Evolutionary conservation across 177 flowering plant species (phyloP).

Genomic region (Vitis hybrid): DNA sequence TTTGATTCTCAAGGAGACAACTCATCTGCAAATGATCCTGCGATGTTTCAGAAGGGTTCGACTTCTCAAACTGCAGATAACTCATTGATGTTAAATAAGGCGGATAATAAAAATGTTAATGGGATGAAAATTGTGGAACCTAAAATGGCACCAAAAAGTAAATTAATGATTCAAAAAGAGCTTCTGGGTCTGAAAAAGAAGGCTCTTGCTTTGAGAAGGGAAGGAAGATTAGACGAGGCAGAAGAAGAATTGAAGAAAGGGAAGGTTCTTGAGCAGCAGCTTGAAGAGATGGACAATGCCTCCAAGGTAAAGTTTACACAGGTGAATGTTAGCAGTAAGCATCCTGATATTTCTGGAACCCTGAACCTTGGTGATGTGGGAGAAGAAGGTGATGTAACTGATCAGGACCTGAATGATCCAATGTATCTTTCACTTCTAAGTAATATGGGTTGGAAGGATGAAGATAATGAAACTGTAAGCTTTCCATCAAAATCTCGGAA

Average conservation of each 20-base stretch:
- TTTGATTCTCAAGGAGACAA: slow-evolving; percentile 22
- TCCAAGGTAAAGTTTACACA: slow-evolving; percentile 20
- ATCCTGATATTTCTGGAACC: slow-evolving; percentile 19
- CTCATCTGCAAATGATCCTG: slow-evolving; percentile 3
- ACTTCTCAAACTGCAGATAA: slow-evolving; percentile 15
- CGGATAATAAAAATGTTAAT: slow-evolving; percentile 14
- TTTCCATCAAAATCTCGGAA: slow-evolving; percentile 13
- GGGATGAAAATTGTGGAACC: slow-evolving; percentile 4
- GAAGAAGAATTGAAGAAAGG: slow-evolving; percentile 79
- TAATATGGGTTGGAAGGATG: slow-evolving; percentile 62
- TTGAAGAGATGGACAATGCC: slow-evolving; percentile 65
- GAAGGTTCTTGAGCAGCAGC: slow-evolving; percentile 68
- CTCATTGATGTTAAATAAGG: slow-evolving; percentile 3
- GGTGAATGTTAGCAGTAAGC: slow-evolving; percentile 15
- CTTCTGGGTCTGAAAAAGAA: slow-evolving; percentile 74
- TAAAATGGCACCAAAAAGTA: slow-evolving; percentile 51
- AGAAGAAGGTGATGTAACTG: slow-evolving; percentile 49
- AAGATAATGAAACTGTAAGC: slow-evolving; percentile 21
- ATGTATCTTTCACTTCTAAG: slow-evolving; percentile 45
- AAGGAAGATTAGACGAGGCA: slow-evolving; percentile 80
- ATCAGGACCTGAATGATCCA: slow-evolving; percentile 64
- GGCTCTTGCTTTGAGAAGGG: slow-evolving; percentile 82
- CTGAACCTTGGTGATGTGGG: slow-evolving; percentile 27
- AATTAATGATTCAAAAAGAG: slow-evolving; percentile 68
- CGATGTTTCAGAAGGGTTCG: slow-evolving; percentile 7